Conservation (phyloP, 495 filamentous ascomycete genomes). For the Collariella sp. region DNA sequence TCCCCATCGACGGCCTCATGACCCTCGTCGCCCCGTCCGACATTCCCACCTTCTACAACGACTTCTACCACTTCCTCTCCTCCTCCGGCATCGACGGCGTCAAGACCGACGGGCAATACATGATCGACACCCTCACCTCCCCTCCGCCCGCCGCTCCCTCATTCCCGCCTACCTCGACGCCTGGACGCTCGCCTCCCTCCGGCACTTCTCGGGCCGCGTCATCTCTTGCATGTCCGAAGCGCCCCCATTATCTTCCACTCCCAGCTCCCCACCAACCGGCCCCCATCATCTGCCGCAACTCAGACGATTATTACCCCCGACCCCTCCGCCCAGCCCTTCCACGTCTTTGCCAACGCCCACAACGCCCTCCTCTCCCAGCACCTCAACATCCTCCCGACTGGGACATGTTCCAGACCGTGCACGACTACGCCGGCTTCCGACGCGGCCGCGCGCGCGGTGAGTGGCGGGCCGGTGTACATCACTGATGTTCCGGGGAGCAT, state of each 20-base stretch:
- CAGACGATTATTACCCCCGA: constrained; percentile 92
- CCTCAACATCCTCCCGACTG: constrained; percentile 65
- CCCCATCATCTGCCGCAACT: constrained; percentile 71
- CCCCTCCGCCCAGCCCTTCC: constrained; percentile 75
- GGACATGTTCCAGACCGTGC: constrained; percentile 96
- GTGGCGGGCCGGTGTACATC: constrained; percentile 86
- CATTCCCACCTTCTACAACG: constrained; percentile 67
- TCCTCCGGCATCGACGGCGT: constrained; percentile 66
- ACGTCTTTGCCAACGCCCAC: constrained; percentile 88
- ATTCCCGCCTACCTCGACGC: constrained; percentile 73
- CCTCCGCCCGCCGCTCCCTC: constrained; percentile 57
- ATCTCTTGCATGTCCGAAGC: constrained; percentile 91
- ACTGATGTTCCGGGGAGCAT: constrained; percentile 84
- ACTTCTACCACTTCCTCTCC: constrained; percentile 79
- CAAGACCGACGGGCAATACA: constrained; percentile 87
- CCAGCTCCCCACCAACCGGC: constrained; percentile 64
- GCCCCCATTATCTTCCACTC: constrained; percentile 79
- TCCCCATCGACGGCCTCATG: constrained; percentile 53
- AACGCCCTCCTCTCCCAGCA: constrained; percentile 71
- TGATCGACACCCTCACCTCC: constrained; percentile 66
- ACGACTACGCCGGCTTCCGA: constrained; percentile 73
- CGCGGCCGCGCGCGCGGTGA: constrained; percentile 80
- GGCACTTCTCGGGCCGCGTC: constrained; percentile 63
- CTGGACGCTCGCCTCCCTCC: constrained; percentile 69
- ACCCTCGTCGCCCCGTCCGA: constrained; percentile 66